Conservation (phyloP, 306 rosid genomes). For the Aeschynomene evenia region DNA sequence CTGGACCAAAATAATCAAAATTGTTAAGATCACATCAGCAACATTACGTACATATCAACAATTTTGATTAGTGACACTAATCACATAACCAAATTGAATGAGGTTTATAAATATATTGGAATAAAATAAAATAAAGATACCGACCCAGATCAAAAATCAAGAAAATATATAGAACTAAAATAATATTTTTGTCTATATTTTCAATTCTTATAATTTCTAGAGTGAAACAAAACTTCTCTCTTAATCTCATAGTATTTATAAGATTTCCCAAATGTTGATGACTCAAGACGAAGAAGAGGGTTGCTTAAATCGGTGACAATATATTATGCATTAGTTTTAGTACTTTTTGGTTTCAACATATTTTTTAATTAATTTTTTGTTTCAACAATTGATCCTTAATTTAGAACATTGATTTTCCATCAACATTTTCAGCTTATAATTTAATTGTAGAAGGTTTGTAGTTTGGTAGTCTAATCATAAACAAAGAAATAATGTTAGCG, state of each 20-base stretch:
- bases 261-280: not conserved
- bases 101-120: no score
- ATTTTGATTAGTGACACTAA: no score
- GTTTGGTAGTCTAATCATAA: not conserved
- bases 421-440: not conserved
- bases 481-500: not conserved
- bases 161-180: no score
- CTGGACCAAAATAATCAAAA: no score
- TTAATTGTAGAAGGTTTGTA: not conserved
- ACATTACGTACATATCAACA: no score
- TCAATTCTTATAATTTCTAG: no score
- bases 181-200: no score
- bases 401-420: not conserved
- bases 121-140: no score
- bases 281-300: not conserved
- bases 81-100: no score
- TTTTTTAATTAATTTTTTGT: not conserved
- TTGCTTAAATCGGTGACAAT: not conserved
- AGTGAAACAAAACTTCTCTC: not conserved
- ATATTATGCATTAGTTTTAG: not conserved
- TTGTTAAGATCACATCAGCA: no score
- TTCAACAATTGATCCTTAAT: not conserved
- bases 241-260: no score
- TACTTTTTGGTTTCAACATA: not conserved
- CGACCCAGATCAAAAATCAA: no score